Base-by-base conservation (phyloP, 768 basidiomycete genomes). In the Leccinum imitatum region DNA sequence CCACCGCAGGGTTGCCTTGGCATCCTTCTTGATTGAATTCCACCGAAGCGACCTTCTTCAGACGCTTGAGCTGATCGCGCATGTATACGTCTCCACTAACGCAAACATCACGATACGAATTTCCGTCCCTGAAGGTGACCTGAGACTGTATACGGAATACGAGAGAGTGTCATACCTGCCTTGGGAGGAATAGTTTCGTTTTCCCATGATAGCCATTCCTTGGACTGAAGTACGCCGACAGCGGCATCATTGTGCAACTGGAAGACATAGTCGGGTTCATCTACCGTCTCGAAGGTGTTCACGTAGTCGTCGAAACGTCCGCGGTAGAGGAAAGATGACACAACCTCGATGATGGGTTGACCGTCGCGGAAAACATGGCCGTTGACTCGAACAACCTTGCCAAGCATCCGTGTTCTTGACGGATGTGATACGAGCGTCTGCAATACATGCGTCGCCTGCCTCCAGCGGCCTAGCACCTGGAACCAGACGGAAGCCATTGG, bases 151-250 rank as follows among this genome's bases (percentile, higher is more conserved):
- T 80, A 63, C 91, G 90, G 92, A 98, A 97, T 63, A 94, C 86
- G 53, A 99, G 86, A 1, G 84, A 25, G 25, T 6, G 25, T 83
- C 37, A 89, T 89, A 25, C 95, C 95, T 8, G 89, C 83, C 47
- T 84, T 77, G 53, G 95, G 86, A 25, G 93, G 89, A 58, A 82
- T 82, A 6, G 85, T 78, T 48, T 91, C 86, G 67, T 96, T 88
- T 54, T 90, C 87, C 96, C 95, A 98, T 52, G 89, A 87, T 76
- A 98, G 95, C 97, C 97, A 99, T 71, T 96, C 91, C 79, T 99
- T 99, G 50, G 92, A 93, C 71, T 90, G 86, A 6, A 99, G 79
- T 17, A 98, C 93, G 46, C 93, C 95, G 63, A 98, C 87, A 33
- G 82, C 84, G 3, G 93, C 90, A 63, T 93, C 89, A 6, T 82